Evolutionary conservation across 768 basidiomycete species (phyloP).

Genomic region (Termitomyces sp.): DNA sequence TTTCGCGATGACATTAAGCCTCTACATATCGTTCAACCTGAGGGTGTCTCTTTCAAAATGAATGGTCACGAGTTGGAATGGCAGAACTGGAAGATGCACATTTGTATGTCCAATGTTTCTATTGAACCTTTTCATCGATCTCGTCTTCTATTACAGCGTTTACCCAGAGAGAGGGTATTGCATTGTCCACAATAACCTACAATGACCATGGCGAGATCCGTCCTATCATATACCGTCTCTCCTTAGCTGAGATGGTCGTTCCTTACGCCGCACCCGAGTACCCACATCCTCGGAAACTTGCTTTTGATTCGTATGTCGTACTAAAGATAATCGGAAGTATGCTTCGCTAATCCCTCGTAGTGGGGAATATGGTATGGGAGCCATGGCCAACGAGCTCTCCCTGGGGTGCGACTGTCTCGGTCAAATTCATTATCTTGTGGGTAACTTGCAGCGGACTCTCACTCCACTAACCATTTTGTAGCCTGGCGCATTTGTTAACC

Average conservation of each 20-base stretch:
- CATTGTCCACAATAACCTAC: slow-evolving; percentile 84
- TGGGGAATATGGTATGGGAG: slow-evolving; percentile 92
- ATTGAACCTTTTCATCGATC: slow-evolving; percentile 22
- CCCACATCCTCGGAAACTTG: slow-evolving; percentile 86
- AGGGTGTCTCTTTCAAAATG: slow-evolving; percentile 89
- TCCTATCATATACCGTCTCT: slow-evolving; percentile 83
- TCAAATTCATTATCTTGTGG: slow-evolving; percentile 78
- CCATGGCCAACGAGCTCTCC: slow-evolving; percentile 82
- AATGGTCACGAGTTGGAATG: slow-evolving; percentile 76
- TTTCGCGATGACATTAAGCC: slow-evolving; percentile 73
- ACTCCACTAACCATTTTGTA: slow-evolving; percentile 19
- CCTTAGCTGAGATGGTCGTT: slow-evolving; percentile 89
- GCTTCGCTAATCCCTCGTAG: slow-evolving; percentile 36
- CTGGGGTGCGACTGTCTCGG: slow-evolving; percentile 89
- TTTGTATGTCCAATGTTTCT: slow-evolving; percentile 49
- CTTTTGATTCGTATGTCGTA: slow-evolving; percentile 71
- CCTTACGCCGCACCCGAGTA: slow-evolving; percentile 83
- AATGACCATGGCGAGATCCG: slow-evolving; percentile 80
- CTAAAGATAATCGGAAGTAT: slow-evolving; percentile 34
- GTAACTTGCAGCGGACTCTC: slow-evolving; percentile 19
- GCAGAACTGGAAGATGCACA: slow-evolving; percentile 97
- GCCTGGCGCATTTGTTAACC: slow-evolving; percentile 71
- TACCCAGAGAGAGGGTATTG: slow-evolving; percentile 77
- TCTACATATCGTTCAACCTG: slow-evolving; percentile 79
- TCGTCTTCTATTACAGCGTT: slow-evolving; percentile 41